A percentile compares a stretch with the other conserved stretches of the same genome.
Conservation (phyloP, 208 protist species). For the Leishmania lainsoni region DNA sequence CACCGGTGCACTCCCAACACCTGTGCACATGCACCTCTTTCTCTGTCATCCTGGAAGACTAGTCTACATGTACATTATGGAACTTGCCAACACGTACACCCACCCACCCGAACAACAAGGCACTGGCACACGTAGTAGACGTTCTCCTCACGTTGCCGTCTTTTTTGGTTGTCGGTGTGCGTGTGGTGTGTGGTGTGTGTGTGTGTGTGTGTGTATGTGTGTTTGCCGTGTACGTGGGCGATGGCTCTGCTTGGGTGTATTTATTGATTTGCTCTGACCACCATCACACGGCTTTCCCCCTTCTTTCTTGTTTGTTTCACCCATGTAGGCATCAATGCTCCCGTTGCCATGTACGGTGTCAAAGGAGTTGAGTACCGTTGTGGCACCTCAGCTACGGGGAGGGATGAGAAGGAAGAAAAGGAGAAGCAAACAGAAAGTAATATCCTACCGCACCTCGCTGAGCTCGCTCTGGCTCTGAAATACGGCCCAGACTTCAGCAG, state of each 20-base stretch:
- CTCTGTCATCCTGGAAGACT: neutral
- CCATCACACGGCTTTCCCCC: neutral
- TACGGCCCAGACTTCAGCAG: neutral
- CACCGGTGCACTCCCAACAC: neutral
- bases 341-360: neutral
- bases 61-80: neutral
- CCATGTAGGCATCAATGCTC: neutral
- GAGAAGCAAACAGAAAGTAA: neutral
- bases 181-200: neutral
- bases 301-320: conserved; percentile 17
- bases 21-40: neutral
- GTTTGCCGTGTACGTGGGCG: neutral
- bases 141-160: neutral
- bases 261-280: neutral
- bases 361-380: neutral
- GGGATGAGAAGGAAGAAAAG: neutral
- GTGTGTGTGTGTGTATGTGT: neutral
- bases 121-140: neutral
- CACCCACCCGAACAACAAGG: neutral
- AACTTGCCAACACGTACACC: neutral
- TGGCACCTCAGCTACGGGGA: neutral
- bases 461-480: neutral
- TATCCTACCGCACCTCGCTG: neutral
- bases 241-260: neutral
- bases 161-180: neutral